Base-by-base conservation (phyloP, 2,329 filamentous ascomycete genomes). In the Phialophora tarda region DNA sequence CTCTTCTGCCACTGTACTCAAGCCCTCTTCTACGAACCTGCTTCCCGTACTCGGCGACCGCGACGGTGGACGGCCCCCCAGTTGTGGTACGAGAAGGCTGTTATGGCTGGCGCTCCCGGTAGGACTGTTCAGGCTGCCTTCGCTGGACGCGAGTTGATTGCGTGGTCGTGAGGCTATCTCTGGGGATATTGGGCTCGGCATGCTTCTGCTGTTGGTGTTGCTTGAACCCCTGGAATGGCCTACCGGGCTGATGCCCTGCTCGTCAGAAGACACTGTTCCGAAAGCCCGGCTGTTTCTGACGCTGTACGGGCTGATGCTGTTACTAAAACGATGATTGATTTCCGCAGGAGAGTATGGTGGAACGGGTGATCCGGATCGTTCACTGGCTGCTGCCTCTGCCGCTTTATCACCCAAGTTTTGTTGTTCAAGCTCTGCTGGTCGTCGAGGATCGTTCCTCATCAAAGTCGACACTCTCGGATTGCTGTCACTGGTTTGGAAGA, bases 281-380 rank as follows among this genome's bases (percentile, higher is more conserved):
- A 72, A 70, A 3, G 48, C 64, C 17, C 56, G 70, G 51, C 71
- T 72, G 56, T 70, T 34, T 32, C 59, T 62, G 14, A 59, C 51
- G 41, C 69, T 70, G 41, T 69, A 67, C 2, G 71, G 71, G 56
- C 71, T 73, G 44, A 73, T 54, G 44, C 68, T 69, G 53, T 53
- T 64, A 62, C 70, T 70, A 23, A 63, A 59, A 28, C 65, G 64
- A 55, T 66, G 34, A 38, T 58, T 63, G 60, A 64, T 50, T 14
- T 69, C 69, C 30, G 64, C 59, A 4, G 71, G 71, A 34, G 69
- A 71, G 56, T 73, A 73, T 7, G 71, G 69, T n/a, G 71, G 71
- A 17, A 69, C 69, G 3, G 71, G 68, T 12, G 71, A 69, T n/a
- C 54, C 62, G 11, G 67, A 69, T 34, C 62, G 58, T 11, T 67